Evolutionary conservation across 495 filamentous ascomycete genomes (phyloP), one percentile per base, ranked within the genome.

Genomic region (Friedmanniomyces simplex): DNA sequence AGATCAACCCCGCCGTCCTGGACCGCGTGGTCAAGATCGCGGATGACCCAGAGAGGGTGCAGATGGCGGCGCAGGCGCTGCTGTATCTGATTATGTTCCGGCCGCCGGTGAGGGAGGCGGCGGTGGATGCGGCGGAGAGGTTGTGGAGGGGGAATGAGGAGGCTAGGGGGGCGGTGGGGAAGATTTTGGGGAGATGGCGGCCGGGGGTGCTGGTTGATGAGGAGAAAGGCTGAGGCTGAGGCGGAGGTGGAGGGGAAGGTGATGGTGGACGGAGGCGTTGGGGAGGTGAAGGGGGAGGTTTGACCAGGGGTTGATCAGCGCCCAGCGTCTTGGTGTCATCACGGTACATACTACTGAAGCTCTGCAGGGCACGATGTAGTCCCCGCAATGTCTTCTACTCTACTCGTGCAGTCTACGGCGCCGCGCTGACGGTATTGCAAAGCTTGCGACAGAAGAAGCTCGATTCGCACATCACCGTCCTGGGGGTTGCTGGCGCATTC

Each of bases 81-180:
- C 75, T 80, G 80, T 86, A 96, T 67, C 68, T 96, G 63, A 79
- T 89, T 26, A 84, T 96, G 79, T 83, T 91, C 72, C 78, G 87
- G 54, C 89, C 89, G 25, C 93, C 93, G 0, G 87, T 85, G 0
- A 80, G 84, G 63, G 83, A 90, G 48, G 79, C 89, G 56, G 87
- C 84, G 55, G 70, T 98, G 22, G 87, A 96, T 66, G 82, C 83
- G 0, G 71, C 96, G 21, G 86, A 90, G 66, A 87, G 89, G 61
- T 82, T 97, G 41, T 97, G 91, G 81, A 77, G 79, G 49, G 88
- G 85, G 46, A 87, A 86, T 87, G 73, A 74, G 82, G 75, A 80
- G 52, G 73, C 77, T 26, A 73, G 71, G 50, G 61, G 50, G 16
- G 61, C 69, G 22, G 68, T 74, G 14, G 63, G 64, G 36, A 82